Percentiles rank a stretch among this genome's conserved stretches.
Conservation (phyloP, 2,329 filamentous ascomycete species). For the Calonectria fujianensis region DNA sequence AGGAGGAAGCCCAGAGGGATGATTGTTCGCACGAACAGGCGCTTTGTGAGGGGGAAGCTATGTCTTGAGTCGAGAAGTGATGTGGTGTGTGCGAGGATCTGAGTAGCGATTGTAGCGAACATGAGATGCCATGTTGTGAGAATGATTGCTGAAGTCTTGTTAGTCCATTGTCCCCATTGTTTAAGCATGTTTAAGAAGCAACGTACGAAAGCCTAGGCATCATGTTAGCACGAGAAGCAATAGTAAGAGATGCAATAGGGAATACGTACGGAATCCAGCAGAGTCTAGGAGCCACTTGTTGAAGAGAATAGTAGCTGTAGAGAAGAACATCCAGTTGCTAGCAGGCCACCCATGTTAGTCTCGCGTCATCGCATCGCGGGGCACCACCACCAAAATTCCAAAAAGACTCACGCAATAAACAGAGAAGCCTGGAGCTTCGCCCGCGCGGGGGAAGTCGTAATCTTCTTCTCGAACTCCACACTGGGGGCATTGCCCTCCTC, state of each 20-base stretch:
- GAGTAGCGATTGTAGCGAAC: conserved; percentile 43
- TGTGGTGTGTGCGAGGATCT: conserved; percentile 45
- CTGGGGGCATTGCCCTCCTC: conserved; percentile 15
- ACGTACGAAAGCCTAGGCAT: conserved; percentile 59
- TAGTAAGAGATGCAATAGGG: neutral
- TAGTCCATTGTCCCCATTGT: neutral
- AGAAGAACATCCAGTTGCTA: conserved; percentile 87
- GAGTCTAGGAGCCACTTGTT: conserved; percentile 92
- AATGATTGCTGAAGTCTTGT: conserved; percentile 26
- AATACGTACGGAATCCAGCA: conserved; percentile 81
- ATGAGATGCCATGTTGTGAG: conserved; percentile 46
- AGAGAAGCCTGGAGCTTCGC: conserved; percentile 31
- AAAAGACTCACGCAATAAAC: conserved; percentile 30
- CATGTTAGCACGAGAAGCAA: conserved; percentile 33
- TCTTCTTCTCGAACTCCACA: neutral
- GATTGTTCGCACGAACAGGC: conserved; percentile 24
- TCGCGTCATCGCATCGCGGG: neutral
- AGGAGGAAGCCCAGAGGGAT: conserved; percentile 28
- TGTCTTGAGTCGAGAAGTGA: conserved; percentile 43
- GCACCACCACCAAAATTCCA: neutral
- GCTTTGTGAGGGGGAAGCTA: conserved; percentile 33
- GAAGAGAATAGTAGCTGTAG: conserved; percentile 90
- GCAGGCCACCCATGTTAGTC: conserved; percentile 21
- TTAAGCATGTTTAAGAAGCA: neutral
- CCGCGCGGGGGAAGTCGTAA: conserved; percentile 2